These are phyloP conservation scores for Beauveria sp. DNA, from an alignment of 2,329 filamentous ascomycete species.

Conservation along the genomic window DNA sequence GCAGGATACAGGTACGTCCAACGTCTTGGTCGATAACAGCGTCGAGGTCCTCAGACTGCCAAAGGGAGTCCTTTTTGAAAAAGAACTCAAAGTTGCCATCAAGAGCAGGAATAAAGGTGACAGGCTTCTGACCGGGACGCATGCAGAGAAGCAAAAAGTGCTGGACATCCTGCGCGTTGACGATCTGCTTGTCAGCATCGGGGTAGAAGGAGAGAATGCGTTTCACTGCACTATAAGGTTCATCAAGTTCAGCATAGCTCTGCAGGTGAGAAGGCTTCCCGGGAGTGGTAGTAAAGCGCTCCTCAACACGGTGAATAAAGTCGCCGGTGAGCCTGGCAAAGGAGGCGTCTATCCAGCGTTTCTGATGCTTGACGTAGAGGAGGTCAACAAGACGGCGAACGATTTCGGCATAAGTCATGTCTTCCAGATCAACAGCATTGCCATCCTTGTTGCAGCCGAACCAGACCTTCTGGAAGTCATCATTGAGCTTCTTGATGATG, in stretches of 20 bases:
- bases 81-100: conserved; percentile 98
- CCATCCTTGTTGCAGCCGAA: conserved; percentile 80
- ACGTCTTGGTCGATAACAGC: conserved; percentile 96
- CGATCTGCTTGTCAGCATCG: conserved; percentile 80
- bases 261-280: conserved; percentile 78
- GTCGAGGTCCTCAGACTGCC: conserved; percentile 97
- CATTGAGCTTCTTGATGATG: conserved; percentile 93
- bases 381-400: conserved; percentile 81
- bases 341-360: conserved; percentile 84
- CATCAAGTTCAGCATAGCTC: conserved; percentile 78
- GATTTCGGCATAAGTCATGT: conserved; percentile 92
- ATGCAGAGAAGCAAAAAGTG: conserved; percentile 92
- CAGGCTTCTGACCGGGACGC: conserved; percentile 87
- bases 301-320: conserved; percentile 94
- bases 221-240: conserved; percentile 71
- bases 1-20: conserved; percentile 88
- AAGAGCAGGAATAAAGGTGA: conserved; percentile 89
- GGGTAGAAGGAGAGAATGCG: conserved; percentile 77
- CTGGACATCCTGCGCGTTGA: conserved; percentile 97
- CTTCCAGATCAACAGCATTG: conserved; percentile 77
- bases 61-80: conserved; percentile 99
- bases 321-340: conserved; percentile 80
- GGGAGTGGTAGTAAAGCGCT: conserved; percentile 73
- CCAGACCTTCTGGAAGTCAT: conserved; percentile 96
- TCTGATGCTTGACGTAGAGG: conserved; percentile 85